These are phyloP conservation scores for Mortierella alpina DNA, from an alignment of 192 early-diverging fungal genomes.

Conservation along the genomic window DNA sequence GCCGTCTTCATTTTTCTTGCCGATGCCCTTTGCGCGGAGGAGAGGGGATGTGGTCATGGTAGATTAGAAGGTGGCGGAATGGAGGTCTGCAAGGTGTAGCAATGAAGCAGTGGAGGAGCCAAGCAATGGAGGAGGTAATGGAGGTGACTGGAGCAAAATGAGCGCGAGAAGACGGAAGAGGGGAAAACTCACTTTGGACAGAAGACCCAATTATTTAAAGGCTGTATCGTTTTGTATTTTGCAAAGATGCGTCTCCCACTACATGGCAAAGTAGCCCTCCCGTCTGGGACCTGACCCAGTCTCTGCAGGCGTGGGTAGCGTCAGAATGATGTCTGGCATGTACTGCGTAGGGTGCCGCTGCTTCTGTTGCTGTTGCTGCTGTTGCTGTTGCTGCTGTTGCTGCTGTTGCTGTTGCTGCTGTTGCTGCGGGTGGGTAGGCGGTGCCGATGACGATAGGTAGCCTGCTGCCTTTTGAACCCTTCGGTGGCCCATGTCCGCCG, in stretches of 20 bases:
- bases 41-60: constrained; percentile 7
- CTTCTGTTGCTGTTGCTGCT: not conserved
- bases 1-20: constrained; percentile 57
- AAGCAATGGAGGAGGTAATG: not conserved
- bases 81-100: not conserved
- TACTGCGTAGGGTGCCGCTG: not conserved
- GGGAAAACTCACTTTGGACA: not conserved
- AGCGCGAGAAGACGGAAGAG: not conserved
- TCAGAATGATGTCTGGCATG: constrained; percentile 43
- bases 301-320: constrained; percentile 34
- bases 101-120: too few relatives aligned
- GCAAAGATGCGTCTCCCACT: not conserved
- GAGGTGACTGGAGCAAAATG: not conserved
- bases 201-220: not conserved
- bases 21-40: constrained; percentile 51
- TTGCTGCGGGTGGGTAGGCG: not conserved
- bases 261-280: constrained; percentile 32
- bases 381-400: not conserved
- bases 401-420: not conserved
- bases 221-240: not conserved
- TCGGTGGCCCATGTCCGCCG: too few relatives aligned
- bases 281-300: not conserved
- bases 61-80: not conserved
- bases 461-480: not conserved
- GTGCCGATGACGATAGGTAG: too few relatives aligned